Percentiles rank a stretch among this genome's conserved stretches.
These are phyloP conservation scores for Agapanthus africanus DNA, from an alignment of 106 monocot species.

Conservation along the genomic window DNA sequence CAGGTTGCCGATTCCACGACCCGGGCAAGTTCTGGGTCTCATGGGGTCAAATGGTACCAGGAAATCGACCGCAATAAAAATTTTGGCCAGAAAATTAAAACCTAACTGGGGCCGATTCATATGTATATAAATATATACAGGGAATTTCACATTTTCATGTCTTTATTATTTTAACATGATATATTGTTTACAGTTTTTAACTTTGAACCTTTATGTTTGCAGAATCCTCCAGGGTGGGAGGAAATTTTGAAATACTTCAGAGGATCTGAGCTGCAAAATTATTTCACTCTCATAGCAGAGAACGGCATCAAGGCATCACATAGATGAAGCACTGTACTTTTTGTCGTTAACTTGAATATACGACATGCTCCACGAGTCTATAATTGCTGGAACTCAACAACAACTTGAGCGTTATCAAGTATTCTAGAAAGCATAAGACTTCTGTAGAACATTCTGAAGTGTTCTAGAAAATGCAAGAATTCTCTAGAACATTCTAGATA, in stretches of 20 bases:
- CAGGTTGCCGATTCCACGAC: slow-evolving; percentile 94
- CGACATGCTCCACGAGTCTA: too few species aligned
- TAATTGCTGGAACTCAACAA: too few species aligned
- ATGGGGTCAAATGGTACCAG: slow-evolving; percentile 98
- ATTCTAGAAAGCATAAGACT: too few species aligned
- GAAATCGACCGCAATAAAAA: slow-evolving; percentile 97
- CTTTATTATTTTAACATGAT: too few species aligned
- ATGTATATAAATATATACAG: slow-evolving; percentile 90
- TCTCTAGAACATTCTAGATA: too few species aligned
- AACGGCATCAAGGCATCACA: slow-evolving; percentile 95
- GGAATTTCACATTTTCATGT: not conserved
- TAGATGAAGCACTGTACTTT: too few species aligned
- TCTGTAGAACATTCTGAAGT: too few species aligned
- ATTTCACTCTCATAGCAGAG: slow-evolving; percentile 89
- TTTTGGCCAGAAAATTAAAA: slow-evolving; percentile 89
- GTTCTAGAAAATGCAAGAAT: too few species aligned
- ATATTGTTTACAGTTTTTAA: too few species aligned
- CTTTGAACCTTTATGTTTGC: too few species aligned
- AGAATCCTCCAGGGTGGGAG: slow-evolving; percentile 99
- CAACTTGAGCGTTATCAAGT: too few species aligned
- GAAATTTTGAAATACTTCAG: slow-evolving; percentile 93
- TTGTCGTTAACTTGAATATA: too few species aligned
- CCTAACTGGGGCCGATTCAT: slow-evolving; percentile 97
- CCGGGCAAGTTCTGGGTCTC: slow-evolving; percentile 91
- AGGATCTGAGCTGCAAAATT: slow-evolving; percentile 97